These are phyloP conservation scores for Amanita pallidorosea DNA, from an alignment of 768 basidiomycete genomes.

Conservation along the genomic window DNA sequence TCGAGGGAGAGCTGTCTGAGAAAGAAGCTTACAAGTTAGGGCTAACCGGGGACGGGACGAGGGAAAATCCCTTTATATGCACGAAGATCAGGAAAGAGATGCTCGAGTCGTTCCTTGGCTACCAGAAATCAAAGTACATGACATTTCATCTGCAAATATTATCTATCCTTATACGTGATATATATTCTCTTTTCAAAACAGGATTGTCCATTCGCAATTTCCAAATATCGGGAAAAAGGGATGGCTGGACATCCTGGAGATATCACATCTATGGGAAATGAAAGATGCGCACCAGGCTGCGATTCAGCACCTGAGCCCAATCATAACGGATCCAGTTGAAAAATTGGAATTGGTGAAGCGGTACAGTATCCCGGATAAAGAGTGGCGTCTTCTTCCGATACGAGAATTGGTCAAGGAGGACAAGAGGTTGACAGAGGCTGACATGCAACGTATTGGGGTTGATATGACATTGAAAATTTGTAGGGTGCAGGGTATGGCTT, in stretches of 20 bases:
- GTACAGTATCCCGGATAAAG: neutral
- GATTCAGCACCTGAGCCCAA: neutral
- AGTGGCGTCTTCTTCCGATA: conserved; percentile 23
- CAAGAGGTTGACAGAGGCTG: conserved; percentile 14
- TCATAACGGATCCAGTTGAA: neutral
- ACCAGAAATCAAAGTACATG: neutral
- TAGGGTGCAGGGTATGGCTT: conserved; percentile 3
- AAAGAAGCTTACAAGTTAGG: neutral
- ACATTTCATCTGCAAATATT: neutral
- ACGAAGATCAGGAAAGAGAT: neutral
- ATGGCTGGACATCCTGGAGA: conserved; percentile 8
- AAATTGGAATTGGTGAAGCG: conserved; percentile 2
- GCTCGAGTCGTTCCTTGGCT: neutral
- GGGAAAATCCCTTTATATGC: neutral
- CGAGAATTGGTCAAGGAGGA: conserved; percentile 13
- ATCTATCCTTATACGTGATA: neutral
- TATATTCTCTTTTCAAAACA: neutral
- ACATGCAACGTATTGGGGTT: conserved; percentile 18
- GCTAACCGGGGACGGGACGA: neutral
- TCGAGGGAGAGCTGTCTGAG: neutral
- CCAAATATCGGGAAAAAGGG: conserved; percentile 1
- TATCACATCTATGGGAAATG: conserved; percentile 10
- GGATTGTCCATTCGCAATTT: neutral
- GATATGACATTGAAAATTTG: conserved; percentile 14
- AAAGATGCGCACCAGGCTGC: neutral